Evolutionary conservation across 2,329 filamentous ascomycete species (phyloP).

Genomic region (Phoma sp.): DNA sequence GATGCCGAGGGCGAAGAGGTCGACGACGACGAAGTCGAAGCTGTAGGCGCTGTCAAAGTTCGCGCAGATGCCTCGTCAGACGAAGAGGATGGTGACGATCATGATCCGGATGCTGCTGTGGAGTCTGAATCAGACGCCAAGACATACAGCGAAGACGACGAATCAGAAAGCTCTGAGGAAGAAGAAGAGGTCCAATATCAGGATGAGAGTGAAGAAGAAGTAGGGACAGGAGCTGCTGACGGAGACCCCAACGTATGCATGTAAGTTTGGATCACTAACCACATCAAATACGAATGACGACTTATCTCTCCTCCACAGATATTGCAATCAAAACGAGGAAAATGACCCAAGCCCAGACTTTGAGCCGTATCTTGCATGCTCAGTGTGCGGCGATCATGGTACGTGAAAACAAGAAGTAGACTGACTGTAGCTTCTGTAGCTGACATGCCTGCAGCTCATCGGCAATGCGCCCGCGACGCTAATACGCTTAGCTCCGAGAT

Average conservation of each 20-base stretch:
- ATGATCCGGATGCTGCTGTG: conserved; percentile 48
- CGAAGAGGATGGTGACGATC: conserved; percentile 49
- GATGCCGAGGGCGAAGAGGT: conserved; percentile 52
- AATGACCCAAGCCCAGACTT: conserved; percentile 82
- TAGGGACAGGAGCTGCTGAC: conserved; percentile 62
- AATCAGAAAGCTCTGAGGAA: conserved; percentile 54
- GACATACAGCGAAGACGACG: conserved; percentile 47
- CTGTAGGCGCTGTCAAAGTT: conserved; percentile 51
- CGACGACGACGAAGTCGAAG: conserved; percentile 59
- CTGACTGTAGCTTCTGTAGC: conserved; percentile 47
- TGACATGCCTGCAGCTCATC: conserved; percentile 74
- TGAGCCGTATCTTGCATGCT: conserved; percentile 78
- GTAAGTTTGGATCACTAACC: conserved; percentile 53
- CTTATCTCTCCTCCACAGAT: conserved; percentile 57
- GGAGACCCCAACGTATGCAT: conserved; percentile 66
- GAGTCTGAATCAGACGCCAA: conserved; percentile 47
- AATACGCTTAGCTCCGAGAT: conserved; percentile 67
- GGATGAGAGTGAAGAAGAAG: conserved; percentile 59
- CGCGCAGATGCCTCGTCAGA: conserved; percentile 41
- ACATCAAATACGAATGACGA: conserved; percentile 16
- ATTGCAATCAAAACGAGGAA: conserved; percentile 83
- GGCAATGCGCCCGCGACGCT: conserved; percentile 82
- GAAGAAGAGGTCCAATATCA: conserved; percentile 64
- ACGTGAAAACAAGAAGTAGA: conserved; percentile 51
- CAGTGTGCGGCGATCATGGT: conserved; percentile 82